Base-by-base conservation (phyloP, 192 early-diverging fungal genomes). In the Borealophlyctis nickersoniae region DNA sequence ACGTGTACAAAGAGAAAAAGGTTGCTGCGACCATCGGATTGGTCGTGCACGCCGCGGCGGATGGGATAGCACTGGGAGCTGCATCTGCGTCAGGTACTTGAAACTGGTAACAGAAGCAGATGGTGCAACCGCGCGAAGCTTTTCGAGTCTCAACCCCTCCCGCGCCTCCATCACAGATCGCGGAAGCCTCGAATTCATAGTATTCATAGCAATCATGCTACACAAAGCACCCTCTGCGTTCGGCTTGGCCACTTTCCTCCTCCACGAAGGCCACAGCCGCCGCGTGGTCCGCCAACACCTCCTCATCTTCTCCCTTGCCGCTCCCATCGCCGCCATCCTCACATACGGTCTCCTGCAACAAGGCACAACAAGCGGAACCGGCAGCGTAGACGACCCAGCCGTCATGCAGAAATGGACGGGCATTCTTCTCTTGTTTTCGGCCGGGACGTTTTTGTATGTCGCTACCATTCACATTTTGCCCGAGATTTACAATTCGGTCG, bases 211-310 rank as follows among this genome's bases (percentile, higher is more conserved):
- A 2, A 92, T 98, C 60, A 89, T 96, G 82, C 75, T 98, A 29
- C 95, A 98, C 81, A 98, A 98, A 74, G 93, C 92, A 4, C 95
- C 95, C 1, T 86, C 91, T 4, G 92, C 95, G 0, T 94, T 98
- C 73, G 94, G 92, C 0, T 79, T 98, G 7, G 81, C 89, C 22
- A 94, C 91, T 0, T 88, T 91, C n/a, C 78, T 98, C 22, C 75
- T 96, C 55, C 79, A 86, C 59, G 86, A 92, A 56, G 87, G 92
- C 2, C 76, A 84, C 58, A 45, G 66, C 0, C 63, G 57, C 3
- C 77, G 80, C 16, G 80, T 81, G 55, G 82, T 94, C 49, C 82
- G 86, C 30, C 77, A 87, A 28, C 89, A 92, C 63, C 78, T 98
- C 29, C 70, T 86, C 5, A 73, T 89, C 28, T 96, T 98, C 69